Evolutionary conservation across 768 basidiomycete species (phyloP), one percentile per base, ranked within the genome.

Genomic region (Rhodocollybia butyracea): DNA sequence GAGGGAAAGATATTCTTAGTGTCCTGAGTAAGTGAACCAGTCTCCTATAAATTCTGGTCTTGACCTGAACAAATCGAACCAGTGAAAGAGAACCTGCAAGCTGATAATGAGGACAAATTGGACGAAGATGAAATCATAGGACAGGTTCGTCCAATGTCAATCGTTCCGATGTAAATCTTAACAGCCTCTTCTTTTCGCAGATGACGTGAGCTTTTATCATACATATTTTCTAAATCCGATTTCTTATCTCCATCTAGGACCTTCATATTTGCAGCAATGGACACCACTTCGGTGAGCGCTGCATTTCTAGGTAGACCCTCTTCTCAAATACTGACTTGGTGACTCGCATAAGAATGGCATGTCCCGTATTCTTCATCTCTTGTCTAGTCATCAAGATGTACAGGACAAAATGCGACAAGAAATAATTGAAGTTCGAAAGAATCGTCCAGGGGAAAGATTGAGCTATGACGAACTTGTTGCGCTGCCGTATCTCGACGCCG

Each of bases 1-100:
- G 68, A 55, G 74, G 73, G 11, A 75, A 74, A 42, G 79, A 80
- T 59, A 70, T 81, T 21, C 67, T 80, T 58, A 78, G 74, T 53
- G 68, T 78, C 40, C 60, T 80, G 29, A 64, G 79, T 81, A 58
- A 40, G 76, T 62, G 24, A n/a, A n/a, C n/a, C n/a, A n/a, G n/a
- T n/a, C n/a, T n/a, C n/a, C n/a, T n/a, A n/a, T n/a, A n/a, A n/a
- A n/a, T n/a, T n/a, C n/a, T n/a, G n/a, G n/a, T n/a, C n/a, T n/a
- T n/a, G n/a, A n/a, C n/a, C n/a, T n/a, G n/a, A n/a, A n/a, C n/a
- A n/a, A n/a, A n/a, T n/a, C n/a, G n/a, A n/a, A n/a, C 3, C 22
- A 41, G 55, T 40, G 48, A 54, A 63, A 65, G 54, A 57, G 58
- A 62, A 26, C 61, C 63, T 46, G 56, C 58, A 57, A 31, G 46